These are phyloP conservation scores for Cladosporium sp. DNA, from an alignment of 2,329 filamentous ascomycete species.

Conservation along the genomic window DNA sequence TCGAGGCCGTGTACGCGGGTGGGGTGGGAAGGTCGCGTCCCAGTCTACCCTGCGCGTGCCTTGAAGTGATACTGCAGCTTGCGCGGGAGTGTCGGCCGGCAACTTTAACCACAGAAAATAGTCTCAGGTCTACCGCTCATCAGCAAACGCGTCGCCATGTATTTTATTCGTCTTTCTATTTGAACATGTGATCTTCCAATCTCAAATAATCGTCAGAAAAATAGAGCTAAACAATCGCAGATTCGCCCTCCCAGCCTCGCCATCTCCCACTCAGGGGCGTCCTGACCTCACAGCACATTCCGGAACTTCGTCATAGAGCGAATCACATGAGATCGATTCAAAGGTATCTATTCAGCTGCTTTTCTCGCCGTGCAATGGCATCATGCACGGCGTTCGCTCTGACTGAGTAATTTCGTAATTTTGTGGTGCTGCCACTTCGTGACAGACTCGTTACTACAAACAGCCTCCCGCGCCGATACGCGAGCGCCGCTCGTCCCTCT, in stretches of 20 bases:
- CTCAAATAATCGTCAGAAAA: no score
- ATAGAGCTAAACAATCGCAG: no score
- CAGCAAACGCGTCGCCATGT: no score
- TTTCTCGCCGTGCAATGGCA: slow-evolving; percentile 7
- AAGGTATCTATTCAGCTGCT: slow-evolving; percentile 10
- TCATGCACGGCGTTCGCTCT: slow-evolving; percentile 8
- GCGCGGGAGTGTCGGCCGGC: neutral
- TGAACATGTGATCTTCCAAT: no score
- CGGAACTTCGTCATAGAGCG: neutral
- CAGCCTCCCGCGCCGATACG: slow-evolving; percentile 52
- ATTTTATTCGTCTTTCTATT: no score
- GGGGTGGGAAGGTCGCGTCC: neutral
- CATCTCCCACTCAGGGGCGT: neutral
- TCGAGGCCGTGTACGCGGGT: slow-evolving; percentile 1
- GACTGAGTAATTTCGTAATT: slow-evolving; percentile 3
- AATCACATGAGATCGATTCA: slow-evolving; percentile 8
- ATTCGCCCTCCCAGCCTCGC: neutral
- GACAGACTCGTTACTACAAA: slow-evolving; percentile 10
- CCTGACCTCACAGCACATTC: neutral
- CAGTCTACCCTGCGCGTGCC: no score
- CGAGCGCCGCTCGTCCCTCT: slow-evolving; percentile 79
- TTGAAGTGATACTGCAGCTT: no score
- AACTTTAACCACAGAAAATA: no score
- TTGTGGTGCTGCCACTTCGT: slow-evolving; percentile 10
- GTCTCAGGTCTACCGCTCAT: no score